Base-by-base conservation (phyloP, 805 yeast genomes). In the Pichia deserticola region DNA sequence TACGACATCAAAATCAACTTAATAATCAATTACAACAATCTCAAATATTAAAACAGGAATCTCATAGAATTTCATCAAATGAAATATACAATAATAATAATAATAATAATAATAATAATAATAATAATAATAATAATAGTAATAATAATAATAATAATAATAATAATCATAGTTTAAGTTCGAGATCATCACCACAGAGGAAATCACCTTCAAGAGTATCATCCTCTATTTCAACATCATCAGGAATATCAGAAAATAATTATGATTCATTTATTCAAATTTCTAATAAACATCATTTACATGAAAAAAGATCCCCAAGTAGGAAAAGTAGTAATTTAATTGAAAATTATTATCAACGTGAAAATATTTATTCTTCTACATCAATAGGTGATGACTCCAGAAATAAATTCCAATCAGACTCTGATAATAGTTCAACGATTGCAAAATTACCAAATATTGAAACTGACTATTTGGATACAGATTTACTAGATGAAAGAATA, bases 331-430 rank as follows among this genome's bases (percentile, higher is more conserved):
- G 34, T 27, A 32, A 25, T 8, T 33, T 11, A 9, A 29, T 25
- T 3, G 47, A 27, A 11, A 33, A 27, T 39, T 20, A 15, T 30
- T 15, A 42, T 28, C 43, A 38, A 41, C 7, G 33, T 8, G 28
- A 27, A 51, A 53, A 37, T 38, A 59, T 59, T 30, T 60, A 60
- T 36, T 51, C 60, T 6, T 56, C 58, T 5, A 50, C 59, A 10
- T 54, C 58, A 10, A 45, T 59, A 10, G 32, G 27, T 33, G 40
- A 39, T 12, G 45, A 45, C 7, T 32, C 48, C 3, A 42, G 37
- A 37, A 29, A 39, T 27, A 38, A 33, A 7, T 3, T 20, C 3
- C 15, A 11, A 5, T n/a, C 13, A 15, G 32, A 36, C 3, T 30
- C 9, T 7, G 32, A 49, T 25, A 20, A 35, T 25, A 7, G 35